Conservation (phyloP, 257 asterid species). For the Solanum microdontum region DNA sequence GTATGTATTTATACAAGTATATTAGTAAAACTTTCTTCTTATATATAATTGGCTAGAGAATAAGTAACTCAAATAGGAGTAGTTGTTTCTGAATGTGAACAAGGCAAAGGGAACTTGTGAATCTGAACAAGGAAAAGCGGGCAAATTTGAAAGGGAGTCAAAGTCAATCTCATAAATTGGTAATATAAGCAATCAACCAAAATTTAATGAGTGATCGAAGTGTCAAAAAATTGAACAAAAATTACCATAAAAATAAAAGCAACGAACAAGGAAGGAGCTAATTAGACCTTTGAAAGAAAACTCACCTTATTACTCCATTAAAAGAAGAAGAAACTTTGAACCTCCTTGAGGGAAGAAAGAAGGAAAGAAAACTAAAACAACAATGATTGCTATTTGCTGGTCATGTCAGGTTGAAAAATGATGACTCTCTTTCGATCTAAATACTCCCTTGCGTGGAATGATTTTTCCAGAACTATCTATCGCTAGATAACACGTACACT, state of each 20-base stretch:
- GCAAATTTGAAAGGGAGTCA: neutral
- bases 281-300: neutral
- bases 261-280: neutral
- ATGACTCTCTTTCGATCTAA: constrained; percentile 11
- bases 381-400: neutral
- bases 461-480: neutral
- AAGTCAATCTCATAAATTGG: neutral
- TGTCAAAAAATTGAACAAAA: neutral
- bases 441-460: constrained; percentile 21
- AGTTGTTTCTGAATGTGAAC: neutral
- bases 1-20: neutral
- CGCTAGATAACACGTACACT: no score
- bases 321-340: neutral
- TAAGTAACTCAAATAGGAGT: neutral
- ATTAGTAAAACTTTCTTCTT: neutral
- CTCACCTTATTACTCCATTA: neutral
- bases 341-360: constrained; percentile 15
- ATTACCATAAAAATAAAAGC: neutral
- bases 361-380: neutral
- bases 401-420: constrained; percentile 8
- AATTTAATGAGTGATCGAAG: neutral
- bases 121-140: neutral
- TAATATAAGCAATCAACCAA: neutral
- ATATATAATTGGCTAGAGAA: neutral
- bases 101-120: no score